phyloP scores from a whole-genome alignment of 2,329 filamentous ascomycete genomes.

The Exophiala alcalophila region DNA sequence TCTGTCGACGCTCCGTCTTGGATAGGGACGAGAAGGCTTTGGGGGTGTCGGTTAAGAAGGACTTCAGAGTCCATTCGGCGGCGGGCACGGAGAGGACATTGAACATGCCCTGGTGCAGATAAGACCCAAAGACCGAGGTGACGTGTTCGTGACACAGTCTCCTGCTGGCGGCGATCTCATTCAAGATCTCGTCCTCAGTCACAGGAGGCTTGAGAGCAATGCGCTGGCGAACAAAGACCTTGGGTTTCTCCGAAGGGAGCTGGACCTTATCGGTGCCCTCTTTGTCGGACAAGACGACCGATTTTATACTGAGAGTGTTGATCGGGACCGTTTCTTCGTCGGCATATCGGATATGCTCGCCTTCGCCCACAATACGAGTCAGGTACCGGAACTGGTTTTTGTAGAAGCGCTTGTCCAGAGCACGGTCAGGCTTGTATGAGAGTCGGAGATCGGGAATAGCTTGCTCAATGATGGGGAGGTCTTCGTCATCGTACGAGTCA shows the following conservation, averaged over 20 bases:
- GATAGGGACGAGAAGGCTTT: conserved; percentile 41
- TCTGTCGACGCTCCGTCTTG: conserved; percentile 43
- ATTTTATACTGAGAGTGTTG: conserved; percentile 52
- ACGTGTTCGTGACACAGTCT: conserved; percentile 44
- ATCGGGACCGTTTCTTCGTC: conserved; percentile 59
- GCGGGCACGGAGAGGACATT: conserved; percentile 44
- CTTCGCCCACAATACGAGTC: conserved; percentile 54
- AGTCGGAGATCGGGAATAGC: conserved; percentile 55
- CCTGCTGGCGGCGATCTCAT: conserved; percentile 40
- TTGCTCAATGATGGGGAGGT: conserved; percentile 56
- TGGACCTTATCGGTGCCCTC: conserved; percentile 43
- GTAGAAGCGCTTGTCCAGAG: conserved; percentile 57
- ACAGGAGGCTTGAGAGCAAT: conserved; percentile 40
- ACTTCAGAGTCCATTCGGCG: conserved; percentile 42
- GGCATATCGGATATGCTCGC: conserved; percentile 57
- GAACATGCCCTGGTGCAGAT: conserved; percentile 43
- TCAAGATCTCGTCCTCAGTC: conserved; percentile 40
- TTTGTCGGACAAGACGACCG: conserved; percentile 35
- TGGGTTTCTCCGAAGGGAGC: conserved; percentile 33
- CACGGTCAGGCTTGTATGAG: conserved; percentile 48
- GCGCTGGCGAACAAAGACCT: conserved; percentile 39
- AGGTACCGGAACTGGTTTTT: conserved; percentile 59
- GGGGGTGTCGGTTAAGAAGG: conserved; percentile 44
- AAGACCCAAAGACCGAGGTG: conserved; percentile 45
- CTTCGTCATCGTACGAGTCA: conserved; percentile 60